A percentile compares a stretch with the other conserved stretches of the same genome.
These are phyloP conservation scores for Zygoascus meyerae DNA, from an alignment of 1,139 yeast species.

Conservation along the genomic window DNA sequence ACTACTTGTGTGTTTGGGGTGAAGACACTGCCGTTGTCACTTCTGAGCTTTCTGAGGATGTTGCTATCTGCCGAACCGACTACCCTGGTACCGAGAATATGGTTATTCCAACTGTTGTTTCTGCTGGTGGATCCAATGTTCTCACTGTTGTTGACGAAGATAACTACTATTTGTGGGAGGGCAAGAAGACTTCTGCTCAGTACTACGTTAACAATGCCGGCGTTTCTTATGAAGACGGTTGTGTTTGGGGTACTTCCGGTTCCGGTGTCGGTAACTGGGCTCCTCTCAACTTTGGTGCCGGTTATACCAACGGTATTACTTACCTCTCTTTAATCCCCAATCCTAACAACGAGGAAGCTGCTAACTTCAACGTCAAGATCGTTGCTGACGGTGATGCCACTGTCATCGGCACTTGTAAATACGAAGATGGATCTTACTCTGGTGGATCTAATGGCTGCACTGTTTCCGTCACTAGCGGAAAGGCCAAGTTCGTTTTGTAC, in stretches of 20 bases:
- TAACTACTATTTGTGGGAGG: conserved; percentile 75
- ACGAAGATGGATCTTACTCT: conserved; percentile 69
- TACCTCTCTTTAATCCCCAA: conserved; percentile 92
- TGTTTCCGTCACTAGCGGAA: conserved; percentile 77
- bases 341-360: conserved; percentile 74
- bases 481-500: conserved; percentile 68
- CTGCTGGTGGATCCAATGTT: conserved; percentile 59
- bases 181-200: conserved; percentile 84
- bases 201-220: conserved; percentile 97
- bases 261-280: conserved; percentile 97
- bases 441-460: conserved; percentile 89
- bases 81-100: conserved; percentile 99
- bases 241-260: conserved; percentile 83
- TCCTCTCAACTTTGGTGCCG: conserved; percentile 93
- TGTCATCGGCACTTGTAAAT: conserved; percentile 72
- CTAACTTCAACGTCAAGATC: conserved; percentile 83
- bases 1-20: conserved; percentile 84
- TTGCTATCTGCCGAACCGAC: conserved; percentile 94
- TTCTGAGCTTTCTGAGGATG: conserved; percentile 55
- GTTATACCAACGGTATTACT: conserved; percentile 68
- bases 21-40: conserved; percentile 59
- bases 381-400: conserved; percentile 61
- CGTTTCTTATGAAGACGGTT: conserved; percentile 80
- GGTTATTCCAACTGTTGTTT: conserved; percentile 84
- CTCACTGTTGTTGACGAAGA: conserved; percentile 75